A percentile compares a stretch with the other conserved stretches of the same genome.
Evolutionary conservation across 2,329 filamentous ascomycete genomes (phyloP).

Genomic region (Lasiodiplodia theobromae): DNA sequence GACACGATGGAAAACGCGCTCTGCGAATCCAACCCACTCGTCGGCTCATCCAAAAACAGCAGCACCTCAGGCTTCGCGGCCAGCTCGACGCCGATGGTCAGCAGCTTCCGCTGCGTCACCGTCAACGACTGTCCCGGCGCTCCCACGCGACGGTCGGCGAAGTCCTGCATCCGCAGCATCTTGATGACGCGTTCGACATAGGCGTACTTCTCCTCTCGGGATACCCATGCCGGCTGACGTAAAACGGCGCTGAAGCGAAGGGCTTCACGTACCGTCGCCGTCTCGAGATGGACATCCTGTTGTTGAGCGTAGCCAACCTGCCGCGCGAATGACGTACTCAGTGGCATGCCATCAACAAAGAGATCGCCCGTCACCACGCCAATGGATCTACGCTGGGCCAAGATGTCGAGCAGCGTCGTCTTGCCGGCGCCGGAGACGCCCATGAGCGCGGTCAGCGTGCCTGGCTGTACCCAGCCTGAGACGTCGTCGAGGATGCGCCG

Average conservation of each 20-base stretch:
- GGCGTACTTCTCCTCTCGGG: slow-evolving; percentile 63
- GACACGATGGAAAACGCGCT: slow-evolving; percentile 69
- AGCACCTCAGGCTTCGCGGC: slow-evolving; percentile 71
- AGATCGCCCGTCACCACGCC: slow-evolving; percentile 88
- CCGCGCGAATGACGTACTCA: slow-evolving; percentile 84
- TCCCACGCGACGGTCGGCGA: slow-evolving; percentile 70
- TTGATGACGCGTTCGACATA: slow-evolving; percentile 71
- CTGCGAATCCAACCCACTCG: slow-evolving; percentile 34
- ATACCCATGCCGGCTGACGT: slow-evolving; percentile 60
- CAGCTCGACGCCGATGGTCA: slow-evolving; percentile 76
- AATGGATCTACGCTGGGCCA: slow-evolving; percentile 61
- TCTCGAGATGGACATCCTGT: slow-evolving; percentile 59
- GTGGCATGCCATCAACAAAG: slow-evolving; percentile 75
- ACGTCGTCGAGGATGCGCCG: slow-evolving; percentile 63
- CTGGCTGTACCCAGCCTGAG: slow-evolving; percentile 63
- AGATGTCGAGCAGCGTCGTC: slow-evolving; percentile 46
- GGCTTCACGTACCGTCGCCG: slow-evolving; percentile 46
- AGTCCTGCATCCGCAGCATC: slow-evolving; percentile 72
- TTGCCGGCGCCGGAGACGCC: slow-evolving; percentile 49
- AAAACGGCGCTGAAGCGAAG: slow-evolving; percentile 46
- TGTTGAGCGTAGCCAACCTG: slow-evolving; percentile 94
- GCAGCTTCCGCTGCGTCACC: slow-evolving; percentile 72
- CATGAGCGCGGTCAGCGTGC: slow-evolving; percentile 57
- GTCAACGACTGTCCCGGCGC: slow-evolving; percentile 67
- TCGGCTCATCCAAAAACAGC: slow-evolving; percentile 67